Evolutionary conservation across 305 asterid species (phyloP), one percentile per base, ranked within the genome.

Genomic region (Plantago lanceolata): DNA sequence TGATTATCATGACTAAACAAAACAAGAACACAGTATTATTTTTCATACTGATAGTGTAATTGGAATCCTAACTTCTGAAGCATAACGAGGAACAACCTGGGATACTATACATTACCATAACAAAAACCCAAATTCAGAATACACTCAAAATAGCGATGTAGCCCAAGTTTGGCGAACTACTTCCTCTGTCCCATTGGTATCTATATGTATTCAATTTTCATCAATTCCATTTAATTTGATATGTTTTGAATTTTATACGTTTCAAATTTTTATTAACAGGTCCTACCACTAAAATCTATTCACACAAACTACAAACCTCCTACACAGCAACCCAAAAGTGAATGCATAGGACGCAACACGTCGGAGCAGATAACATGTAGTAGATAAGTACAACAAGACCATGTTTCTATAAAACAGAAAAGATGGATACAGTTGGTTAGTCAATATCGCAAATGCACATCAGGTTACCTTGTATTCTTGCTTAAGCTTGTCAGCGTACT

Each of bases 401-500:
- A 8, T 37, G 44, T 37, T 37, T 14, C 12, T 8, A 54, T 40
- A 21, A 26, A 63, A 44, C 49, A 40, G 16, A 11, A 40, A 8
- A 40, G 15, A 11, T 33, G 53, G 49, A 21, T 21, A n/a, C 37
- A 24, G 40, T 56, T 48, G 53, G 40, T 51, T 49, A 60, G 48
- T 52, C 61, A 33, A 24, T 28, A 59, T 31, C 51, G 24, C 29
- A 6, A 40, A 17, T 55, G 63, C 62, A 59, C 40, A 45, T 8
- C 20, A 35, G 55, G 61, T 58, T 79, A 90, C 97, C 96, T 94
- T 88, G 55, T 90, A 82, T 48, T 73, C 76, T 51, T 73, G 74
- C 63, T 77, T 83, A 69, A 94, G 84, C 80, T 81, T 88, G 77
- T 85, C 97, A 78, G 81, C 90, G 51, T 85, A 90, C 85, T 88